Base-by-base conservation (phyloP, 2,329 filamentous ascomycete species). In the Paracoccidioides brasiliensis region DNA sequence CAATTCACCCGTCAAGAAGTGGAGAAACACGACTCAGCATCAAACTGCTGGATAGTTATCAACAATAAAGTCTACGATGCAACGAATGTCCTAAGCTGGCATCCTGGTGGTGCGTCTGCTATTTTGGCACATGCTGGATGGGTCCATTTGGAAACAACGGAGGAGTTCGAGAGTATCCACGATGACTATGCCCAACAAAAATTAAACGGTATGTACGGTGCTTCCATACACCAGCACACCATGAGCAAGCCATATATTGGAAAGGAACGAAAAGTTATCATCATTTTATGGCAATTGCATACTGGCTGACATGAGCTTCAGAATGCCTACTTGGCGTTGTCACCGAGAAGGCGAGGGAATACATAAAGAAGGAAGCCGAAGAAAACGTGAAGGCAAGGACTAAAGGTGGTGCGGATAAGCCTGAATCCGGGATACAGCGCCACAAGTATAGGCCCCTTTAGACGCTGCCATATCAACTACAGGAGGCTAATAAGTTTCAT, bases 11-110 rank as follows among this genome's bases (percentile, higher is more conserved):
- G 76, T 3, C 66, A 79, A 52, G 77, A 80, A 62, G 76, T 80
- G 42, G 76, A 79, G 61, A 78, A 74, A 55, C 78, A 80, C 57
- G 67, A 72, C 37, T 71, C 60, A 4, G 70, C 74, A 48, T 64
- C 73, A 22, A 76, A 79, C 57, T 78, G 76, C 60, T 80, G 77
- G 77, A 70, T 80, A n/a, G 74, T 78, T 0, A 67, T 80, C 3
- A 73, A 78, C 55, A 72, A 70, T 5, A 78, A 76, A 48, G 76
- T 78, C 0, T 78, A 78, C 56, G 75, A 79, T 61, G 72, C 69
- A 0, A 78, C 76, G 3, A 71, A 67, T 49, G 73, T 76, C 3
- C 60, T 79, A 14, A 61, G 64, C 6, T 76, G 75, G 76, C 76
- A 78, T 66, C 76, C 75, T 5, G 76, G 76, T 6, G 76, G 76